Base-by-base conservation (phyloP, 208 protist genomes). In the Balamuthia mandrillaris region DNA sequence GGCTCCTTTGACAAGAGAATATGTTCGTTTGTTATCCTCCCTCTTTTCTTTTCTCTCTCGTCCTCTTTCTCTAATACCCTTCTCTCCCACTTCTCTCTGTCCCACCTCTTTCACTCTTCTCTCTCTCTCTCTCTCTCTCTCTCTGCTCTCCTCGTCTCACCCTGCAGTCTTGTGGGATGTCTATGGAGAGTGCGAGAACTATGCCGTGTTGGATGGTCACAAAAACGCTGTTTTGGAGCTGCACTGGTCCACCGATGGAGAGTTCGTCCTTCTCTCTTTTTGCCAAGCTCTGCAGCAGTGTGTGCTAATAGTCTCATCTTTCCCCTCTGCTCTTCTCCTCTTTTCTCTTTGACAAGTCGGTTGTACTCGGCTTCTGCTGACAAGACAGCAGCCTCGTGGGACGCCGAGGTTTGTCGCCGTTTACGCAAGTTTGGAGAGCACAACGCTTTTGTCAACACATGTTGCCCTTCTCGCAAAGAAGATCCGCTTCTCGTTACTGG, bases 111-210 rank as follows among this genome's bases (percentile, higher is more conserved):
- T 3, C 45, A 93, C 88, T 91, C 81, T 77, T 94, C 37, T 94
- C 41, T 75, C 12, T n/a, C 33, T 10, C 37, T 6, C 45, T 61
- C 9, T 63, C 51, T 82, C 18, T 2, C 65, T 4, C 3, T 75
- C 41, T 75, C 35, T 75, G n/a, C 35, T 33, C 39, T 54, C 35
- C 4, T 29, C 5, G 12, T 18, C n/a, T 56, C 1, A n/a, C 63
- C 7, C 6, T 33, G 5, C 45, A 93, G 90, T 91, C 81, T 77
- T 94, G 42, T 94, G 92, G 92, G 60, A 92, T 49, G 72, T 87
- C 24, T 91, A 88, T 81, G 91, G 78, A 35, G 91, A 94, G 33
- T 94, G 91, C 75, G 54, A 52, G 33, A 94, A 94, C 84, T 82
- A 74, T 58, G n/a, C 49, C n/a, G 86, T 88, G 29, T 84, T 94